Evolutionary conservation across 2,329 filamentous ascomycete genomes (phyloP), one percentile per base, ranked within the genome.

Genomic region (Cladosporium sp.): DNA sequence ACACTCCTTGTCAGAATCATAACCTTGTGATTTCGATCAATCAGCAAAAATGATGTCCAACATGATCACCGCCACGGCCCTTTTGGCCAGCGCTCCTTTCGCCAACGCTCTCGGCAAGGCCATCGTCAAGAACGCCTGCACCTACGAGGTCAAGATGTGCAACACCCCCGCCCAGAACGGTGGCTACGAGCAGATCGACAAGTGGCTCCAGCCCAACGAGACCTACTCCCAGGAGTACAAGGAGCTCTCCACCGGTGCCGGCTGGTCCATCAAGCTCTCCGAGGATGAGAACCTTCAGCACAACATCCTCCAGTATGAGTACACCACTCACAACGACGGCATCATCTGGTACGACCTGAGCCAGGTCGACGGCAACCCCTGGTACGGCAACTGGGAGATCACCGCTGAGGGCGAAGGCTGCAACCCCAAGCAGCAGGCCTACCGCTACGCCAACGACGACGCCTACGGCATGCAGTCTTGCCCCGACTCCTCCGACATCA

Each of bases 191-290:
- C 43, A 59, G 47, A 29, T 57, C 24, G 57, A 63, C 56, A 55
- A 60, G 51, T 60, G 50, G n/a, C 52, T 57, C 27, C 53, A 53
- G 53, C 45, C 56, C 20, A 61, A 59, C 42, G 61, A 58, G 19
- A 56, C 57, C 32, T 70, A 59, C 55, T 55, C 56, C 12, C 65
- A 67, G 55, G 17, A 56, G n/a, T 70, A 61, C 60, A 68, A 62
- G n/a, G 34, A 59, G 54, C 61, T 69, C 22, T 51, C 57, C 55
- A 67, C 65, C 53, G 53, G 51, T 47, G 55, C 61, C 39, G 67
- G 67, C 30, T 70, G 67, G 67, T 67, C 66, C 15, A 65, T 70
- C 61, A 70, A 70, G 66, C 63, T 70, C 34, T 65, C 65, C 56
- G 63, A 66, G 58, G 53, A 52, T 29, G 41, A 47, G 20, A 52